Percentiles rank a stretch among this genome's conserved stretches.
These are phyloP conservation scores for Dothistroma pini DNA, from an alignment of 2,329 filamentous ascomycete genomes.

Conservation along the genomic window DNA sequence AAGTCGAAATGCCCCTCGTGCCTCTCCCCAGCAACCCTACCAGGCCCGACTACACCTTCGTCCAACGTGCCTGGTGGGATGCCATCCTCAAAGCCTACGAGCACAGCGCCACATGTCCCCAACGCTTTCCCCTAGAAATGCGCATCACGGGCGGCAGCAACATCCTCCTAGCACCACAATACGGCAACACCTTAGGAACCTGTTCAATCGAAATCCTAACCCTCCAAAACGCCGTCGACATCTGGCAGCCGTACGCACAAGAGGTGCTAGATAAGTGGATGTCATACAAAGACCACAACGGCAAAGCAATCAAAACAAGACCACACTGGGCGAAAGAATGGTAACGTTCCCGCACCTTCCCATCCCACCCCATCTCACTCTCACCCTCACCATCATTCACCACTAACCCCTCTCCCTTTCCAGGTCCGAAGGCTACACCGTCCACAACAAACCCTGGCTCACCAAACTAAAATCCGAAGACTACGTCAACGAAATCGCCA, in stretches of 20 bases:
- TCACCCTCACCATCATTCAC: background rate
- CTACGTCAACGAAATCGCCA: conserved; percentile 7
- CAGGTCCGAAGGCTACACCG: conserved; percentile 9
- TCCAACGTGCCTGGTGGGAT: conserved; percentile 51
- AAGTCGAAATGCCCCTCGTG: conserved; percentile 36
- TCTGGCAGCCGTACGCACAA: conserved; percentile 44
- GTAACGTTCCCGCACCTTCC: conserved; percentile 4
- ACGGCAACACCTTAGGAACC: conserved; percentile 8
- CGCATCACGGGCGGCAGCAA: conserved; percentile 15
- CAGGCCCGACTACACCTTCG: conserved; percentile 42
- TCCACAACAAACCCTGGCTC: conserved; percentile 10
- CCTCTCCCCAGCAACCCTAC: conserved; percentile 30
- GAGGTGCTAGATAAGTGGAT: conserved; percentile 44
- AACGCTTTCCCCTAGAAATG: conserved; percentile 26
- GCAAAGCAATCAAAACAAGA: conserved; percentile 35
- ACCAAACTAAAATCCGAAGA: conserved; percentile 11
- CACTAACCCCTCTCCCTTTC: background rate
- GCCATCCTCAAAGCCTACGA: conserved; percentile 46
- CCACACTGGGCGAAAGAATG: conserved; percentile 51
- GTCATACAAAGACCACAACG: conserved; percentile 34
- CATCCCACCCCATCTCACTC: background rate
- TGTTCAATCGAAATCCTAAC: conserved; percentile 14
- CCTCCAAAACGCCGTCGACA: conserved; percentile 38
- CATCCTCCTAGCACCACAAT: conserved; percentile 11
- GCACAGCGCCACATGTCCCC: conserved; percentile 25